phyloP scores from a whole-genome alignment of 2,329 filamentous ascomycete genomes.

The Endoconidiophora laricicola region DNA sequence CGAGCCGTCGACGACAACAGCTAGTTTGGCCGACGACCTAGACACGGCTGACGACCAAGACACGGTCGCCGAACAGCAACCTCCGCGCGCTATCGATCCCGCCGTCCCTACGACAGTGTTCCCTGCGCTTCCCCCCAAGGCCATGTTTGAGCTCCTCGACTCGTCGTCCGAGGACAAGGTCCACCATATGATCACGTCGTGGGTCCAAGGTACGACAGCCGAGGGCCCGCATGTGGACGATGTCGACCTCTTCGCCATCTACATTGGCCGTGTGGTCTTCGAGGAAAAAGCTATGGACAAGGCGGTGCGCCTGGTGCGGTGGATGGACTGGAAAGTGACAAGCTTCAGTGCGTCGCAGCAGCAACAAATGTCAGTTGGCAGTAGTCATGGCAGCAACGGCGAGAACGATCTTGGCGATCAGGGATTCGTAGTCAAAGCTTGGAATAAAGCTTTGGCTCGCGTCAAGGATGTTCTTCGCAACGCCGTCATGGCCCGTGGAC shows the following conservation, averaged over 20 bases:
- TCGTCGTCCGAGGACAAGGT: conserved; percentile 40
- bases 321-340: conserved; percentile 40
- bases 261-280: conserved; percentile 52
- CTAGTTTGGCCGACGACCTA: too few relatives aligned
- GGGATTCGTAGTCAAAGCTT: conserved; percentile 18
- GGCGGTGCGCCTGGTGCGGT: conserved; percentile 50
- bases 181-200: conserved; percentile 55
- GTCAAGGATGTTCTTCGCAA: conserved; percentile 35
- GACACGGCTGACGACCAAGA: too few relatives aligned
- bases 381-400: too few relatives aligned
- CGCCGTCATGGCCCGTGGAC: conserved; percentile 38
- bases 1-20: too few relatives aligned
- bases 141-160: conserved; percentile 28
- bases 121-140: conserved; percentile 27
- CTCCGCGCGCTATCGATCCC: too few relatives aligned
- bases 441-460: conserved; percentile 27
- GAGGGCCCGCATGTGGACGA: conserved; percentile 62
- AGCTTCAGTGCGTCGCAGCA: conserved; percentile 17
- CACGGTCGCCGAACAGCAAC: too few relatives aligned
- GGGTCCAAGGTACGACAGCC: conserved; percentile 56
- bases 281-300: conserved; percentile 70
- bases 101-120: conserved; percentile 26
- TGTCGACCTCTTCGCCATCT: conserved; percentile 55
- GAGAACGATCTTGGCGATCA: too few relatives aligned
- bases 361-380: not conserved